Evolutionary conservation across 306 rosid species (phyloP), one percentile per base, ranked within the genome.

Genomic region (Gillenia trifoliata): DNA sequence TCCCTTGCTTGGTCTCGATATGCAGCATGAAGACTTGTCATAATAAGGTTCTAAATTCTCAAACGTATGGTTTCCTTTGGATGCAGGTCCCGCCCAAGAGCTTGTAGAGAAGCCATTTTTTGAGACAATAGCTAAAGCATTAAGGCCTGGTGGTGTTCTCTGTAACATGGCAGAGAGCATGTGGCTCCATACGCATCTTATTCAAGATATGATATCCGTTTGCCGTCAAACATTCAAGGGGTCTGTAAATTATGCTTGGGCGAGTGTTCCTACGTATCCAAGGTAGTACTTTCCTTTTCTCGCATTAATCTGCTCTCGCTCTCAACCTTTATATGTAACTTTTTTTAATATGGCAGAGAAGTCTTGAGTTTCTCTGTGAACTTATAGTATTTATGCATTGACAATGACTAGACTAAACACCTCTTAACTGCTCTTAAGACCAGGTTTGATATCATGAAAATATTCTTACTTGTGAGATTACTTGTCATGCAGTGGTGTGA

Each of bases 111-210:
- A 84, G 83, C 99, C 99, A 8, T 95, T 95, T 87, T 95, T 95
- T 82, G 91, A 86, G 70, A 90, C 86, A n/a, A 81, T 88, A 81
- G 95, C 99, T n/a, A 86, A 61, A 81, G 96, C 99, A 76, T 85
- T 95, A 71, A 85, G 95, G 80, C 92, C 97, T 47, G 99, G 98
- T 3, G 99, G 99, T 52, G 96, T 95, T 70, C 93, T 95, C 41
- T 95, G 99, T 77, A 95, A 95, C 80, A 95, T 95, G 99, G 96
- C 98, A 13, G 99, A 95, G 83, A 95, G 99, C 71, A 90, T 95
- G 97, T 95, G 99, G 99, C 99, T 95, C 55, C 99, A 95, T 72
- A 92, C 99, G 26, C 99, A 95, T 84, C 97, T 95, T 65, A 89
- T 95, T 85, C 83, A 89, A 78, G 92, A 90, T 45, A 87, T 95